Evolutionary conservation across 495 filamentous ascomycete genomes (phyloP).

Genomic region (Lophium mytilinum): DNA sequence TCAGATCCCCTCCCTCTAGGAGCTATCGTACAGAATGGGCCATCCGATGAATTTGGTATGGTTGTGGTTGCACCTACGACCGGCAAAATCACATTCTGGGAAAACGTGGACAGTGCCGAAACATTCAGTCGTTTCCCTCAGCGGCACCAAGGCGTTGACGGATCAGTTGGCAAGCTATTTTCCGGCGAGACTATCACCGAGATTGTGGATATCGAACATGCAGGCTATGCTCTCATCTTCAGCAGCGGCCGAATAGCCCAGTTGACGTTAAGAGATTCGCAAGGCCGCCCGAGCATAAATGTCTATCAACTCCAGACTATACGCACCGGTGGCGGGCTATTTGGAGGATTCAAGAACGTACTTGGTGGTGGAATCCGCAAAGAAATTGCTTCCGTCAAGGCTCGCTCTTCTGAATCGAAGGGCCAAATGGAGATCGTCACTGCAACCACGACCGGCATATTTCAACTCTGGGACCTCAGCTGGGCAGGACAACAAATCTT

Average conservation of each 20-base stretch:
- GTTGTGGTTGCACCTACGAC: conserved; percentile 73
- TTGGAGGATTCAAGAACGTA: conserved; percentile 50
- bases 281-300: conserved; percentile 72
- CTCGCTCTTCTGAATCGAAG: conserved; percentile 57
- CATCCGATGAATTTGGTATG: conserved; percentile 69
- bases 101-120: conserved; percentile 76
- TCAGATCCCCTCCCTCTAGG: conserved; percentile 69
- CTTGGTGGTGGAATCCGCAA: conserved; percentile 53
- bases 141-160: conserved; percentile 68
- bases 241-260: conserved; percentile 81
- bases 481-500: conserved; percentile 62
- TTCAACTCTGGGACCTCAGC: conserved; percentile 82
- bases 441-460: conserved; percentile 59
- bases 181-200: conserved; percentile 70
- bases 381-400: conserved; percentile 68
- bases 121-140: conserved; percentile 67
- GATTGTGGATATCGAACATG: conserved; percentile 72
- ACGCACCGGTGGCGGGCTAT: conserved; percentile 51
- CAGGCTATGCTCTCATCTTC: conserved; percentile 74
- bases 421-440: conserved; percentile 81
- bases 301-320: conserved; percentile 63
- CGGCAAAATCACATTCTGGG: conserved; percentile 89
- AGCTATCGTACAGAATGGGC: conserved; percentile 63
- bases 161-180: conserved; percentile 58
- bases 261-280: conserved; percentile 70